Evolutionary conservation across 306 rosid genomes (phyloP).

Genomic region (Purshia tridentata): DNA sequence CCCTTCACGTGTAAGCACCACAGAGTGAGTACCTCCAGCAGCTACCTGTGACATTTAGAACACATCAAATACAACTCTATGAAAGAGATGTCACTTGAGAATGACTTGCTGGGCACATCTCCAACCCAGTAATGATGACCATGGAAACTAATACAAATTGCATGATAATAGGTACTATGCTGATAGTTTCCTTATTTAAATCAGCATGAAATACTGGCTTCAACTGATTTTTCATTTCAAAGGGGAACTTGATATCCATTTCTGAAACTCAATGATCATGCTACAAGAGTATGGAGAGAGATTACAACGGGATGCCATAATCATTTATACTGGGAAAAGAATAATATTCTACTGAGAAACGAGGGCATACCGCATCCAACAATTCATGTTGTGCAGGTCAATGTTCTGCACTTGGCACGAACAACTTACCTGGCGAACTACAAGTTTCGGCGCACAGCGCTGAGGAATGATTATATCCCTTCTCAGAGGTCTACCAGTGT

Average conservation of each 20-base stretch:
- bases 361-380: background rate
- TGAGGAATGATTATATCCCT: conserved; percentile 94
- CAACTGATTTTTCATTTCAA: background rate
- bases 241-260: background rate
- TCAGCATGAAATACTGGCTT: background rate
- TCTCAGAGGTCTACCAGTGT: conserved; percentile 69
- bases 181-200: background rate
- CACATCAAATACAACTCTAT: background rate
- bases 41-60: conserved; percentile 62
- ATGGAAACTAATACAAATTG: background rate
- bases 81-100: background rate
- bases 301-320: background rate
- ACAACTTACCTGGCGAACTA: conserved; percentile 69
- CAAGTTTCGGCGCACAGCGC: conserved; percentile 87
- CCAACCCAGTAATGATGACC: background rate
- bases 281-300: background rate
- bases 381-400: background rate
- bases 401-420: background rate
- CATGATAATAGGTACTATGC: background rate
- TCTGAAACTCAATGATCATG: background rate
- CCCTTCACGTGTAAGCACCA: conserved; percentile 93
- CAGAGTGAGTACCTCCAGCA: conserved; percentile 99
- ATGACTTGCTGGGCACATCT: background rate
- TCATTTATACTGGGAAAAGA: background rate
- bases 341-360: background rate